Conservation (phyloP, 139 green algal genomes). For the Parachlorella kessleri region DNA sequence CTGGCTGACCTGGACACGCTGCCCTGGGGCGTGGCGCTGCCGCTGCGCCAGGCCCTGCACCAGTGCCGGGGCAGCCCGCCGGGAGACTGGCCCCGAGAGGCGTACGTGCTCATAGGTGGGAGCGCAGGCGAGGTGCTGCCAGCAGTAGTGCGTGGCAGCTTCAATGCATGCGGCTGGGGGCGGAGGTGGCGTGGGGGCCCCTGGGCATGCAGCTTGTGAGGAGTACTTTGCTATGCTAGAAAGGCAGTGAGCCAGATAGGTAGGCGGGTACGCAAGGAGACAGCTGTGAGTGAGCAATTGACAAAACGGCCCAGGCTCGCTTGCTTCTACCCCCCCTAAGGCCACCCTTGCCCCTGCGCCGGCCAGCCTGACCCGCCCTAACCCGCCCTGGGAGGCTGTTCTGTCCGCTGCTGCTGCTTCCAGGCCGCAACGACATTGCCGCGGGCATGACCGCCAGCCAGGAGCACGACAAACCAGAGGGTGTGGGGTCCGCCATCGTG, state of each 20-base stretch:
- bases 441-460: conserved; percentile 54
- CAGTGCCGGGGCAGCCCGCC: conserved; percentile 66
- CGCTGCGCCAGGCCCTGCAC: conserved; percentile 75
- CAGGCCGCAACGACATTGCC: conserved; percentile 84
- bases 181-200: neutral
- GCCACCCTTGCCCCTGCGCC: too few relatives aligned
- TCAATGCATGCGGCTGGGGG: too few relatives aligned
- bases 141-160: too few relatives aligned
- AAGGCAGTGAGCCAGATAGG: too few relatives aligned
- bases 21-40: conserved; percentile 74
- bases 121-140: too few relatives aligned
- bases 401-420: too few relatives aligned
- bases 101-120: conserved; percentile 76
- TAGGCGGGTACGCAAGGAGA: too few relatives aligned
- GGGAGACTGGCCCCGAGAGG: conserved; percentile 73
- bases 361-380: too few relatives aligned
- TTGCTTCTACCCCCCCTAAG: too few relatives aligned
- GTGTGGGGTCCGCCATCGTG: conserved; percentile 17
- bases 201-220: neutral
- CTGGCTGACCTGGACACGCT: conserved; percentile 67
- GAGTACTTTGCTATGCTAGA: neutral
- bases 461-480: conserved; percentile 12
- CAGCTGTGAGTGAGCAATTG: too few relatives aligned
- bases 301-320: too few relatives aligned
- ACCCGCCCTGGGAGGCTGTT: too few relatives aligned